Base-by-base conservation (phyloP, 2,329 filamentous ascomycete genomes). In the Colletotrichum tamarilloi region DNA sequence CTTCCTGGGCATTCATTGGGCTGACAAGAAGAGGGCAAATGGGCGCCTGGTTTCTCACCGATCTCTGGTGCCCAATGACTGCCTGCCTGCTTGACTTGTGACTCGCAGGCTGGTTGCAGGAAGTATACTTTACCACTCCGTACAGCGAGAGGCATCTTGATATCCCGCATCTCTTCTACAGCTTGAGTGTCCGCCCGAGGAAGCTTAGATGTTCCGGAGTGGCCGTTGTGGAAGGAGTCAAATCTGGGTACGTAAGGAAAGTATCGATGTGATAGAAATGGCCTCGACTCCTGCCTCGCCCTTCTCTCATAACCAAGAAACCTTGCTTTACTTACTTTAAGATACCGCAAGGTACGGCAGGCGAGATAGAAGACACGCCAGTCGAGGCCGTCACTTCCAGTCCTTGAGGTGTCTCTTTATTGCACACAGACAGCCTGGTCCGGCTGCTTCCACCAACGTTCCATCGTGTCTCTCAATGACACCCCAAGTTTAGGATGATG, bases 381-480 rank as follows among this genome's bases (percentile, higher is more conserved):
- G 19, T 22, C 42, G 19, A 49, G 42, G 19, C 19, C 42, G 19
- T 56, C 52, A 28, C 26, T 16, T 28, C 32, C 32, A 35, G 16
- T 26, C n/a, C 22, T 56, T 11, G 19, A 12, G 52, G 11, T n/a
- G 24, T 22, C 16, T 53, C 35, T 38, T 30, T n/a, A 38, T 11
- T 42, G 26, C 58, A 62, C 26, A 60, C 57, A 35, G 42, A 46
- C 58, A 60, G 42, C 62, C 46, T 46, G 68, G 16, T 42, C 57
- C 64, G 56, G 56, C 63, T 71, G 49, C 63, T 71, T 67, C 68
- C 26, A 59, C n/a, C 68, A 57, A 28, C 63, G 64, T 68, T 71
- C 63, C 68, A 62, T 68, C 49, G 55, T 52, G 60, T 52, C 57
- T 68, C 26, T 53, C 64, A 58, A 72, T 72, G 57, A 11, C 49